Base-by-base conservation (phyloP, 805 yeast genomes). In the Teunomyces pallodes region DNA sequence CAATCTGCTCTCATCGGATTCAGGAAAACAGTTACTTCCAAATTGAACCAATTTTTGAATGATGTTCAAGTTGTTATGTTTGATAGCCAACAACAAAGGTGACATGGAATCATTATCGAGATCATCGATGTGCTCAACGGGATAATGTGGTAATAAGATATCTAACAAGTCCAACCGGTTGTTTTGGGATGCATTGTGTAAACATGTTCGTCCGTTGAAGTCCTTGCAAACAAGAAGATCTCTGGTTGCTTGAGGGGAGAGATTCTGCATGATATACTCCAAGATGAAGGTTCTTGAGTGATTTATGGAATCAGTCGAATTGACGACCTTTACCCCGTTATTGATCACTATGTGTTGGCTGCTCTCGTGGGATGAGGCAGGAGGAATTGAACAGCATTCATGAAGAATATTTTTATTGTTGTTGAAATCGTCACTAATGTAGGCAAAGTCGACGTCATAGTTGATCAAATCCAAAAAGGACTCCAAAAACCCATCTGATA, bases 151-250 rank as follows among this genome's bases (percentile, higher is more conserved):
- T 24, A 80, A 62, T 8, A 82, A 61, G 8, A 70, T 61, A 27
- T 65, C 66, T 29, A 82, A 57, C 30, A 81, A 58, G 49, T 74
- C 79, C 12, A 70, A 64, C 43, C 78, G 59, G 52, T 77, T 75
- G 54, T 79, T 74, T 55, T 79, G 79, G 2, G 95, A 79, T 4
- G 96, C 95, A 62, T 90, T 90, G 65, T 92, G 98, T 13, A 94
- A 69, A 17, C 97, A 91, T 1, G 86, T 83, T 53, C 92, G 77
- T 3, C 95, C 96, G 54, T 82, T 81, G 42, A 79, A 74, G 64
- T 87, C 95, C 57, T 76, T 79, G 32, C 66, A 51, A 3, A 59
- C 58, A 16, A 72, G 60, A 8, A 72, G 50, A 3, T 60, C 53
- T 8, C 51, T 43, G 3, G 62, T 46, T 0, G 59, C 53, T 3